Percentiles rank a stretch among this genome's conserved stretches.
Evolutionary conservation across 2,329 filamentous ascomycete species (phyloP).

Genomic region (Catunica adiposa): DNA sequence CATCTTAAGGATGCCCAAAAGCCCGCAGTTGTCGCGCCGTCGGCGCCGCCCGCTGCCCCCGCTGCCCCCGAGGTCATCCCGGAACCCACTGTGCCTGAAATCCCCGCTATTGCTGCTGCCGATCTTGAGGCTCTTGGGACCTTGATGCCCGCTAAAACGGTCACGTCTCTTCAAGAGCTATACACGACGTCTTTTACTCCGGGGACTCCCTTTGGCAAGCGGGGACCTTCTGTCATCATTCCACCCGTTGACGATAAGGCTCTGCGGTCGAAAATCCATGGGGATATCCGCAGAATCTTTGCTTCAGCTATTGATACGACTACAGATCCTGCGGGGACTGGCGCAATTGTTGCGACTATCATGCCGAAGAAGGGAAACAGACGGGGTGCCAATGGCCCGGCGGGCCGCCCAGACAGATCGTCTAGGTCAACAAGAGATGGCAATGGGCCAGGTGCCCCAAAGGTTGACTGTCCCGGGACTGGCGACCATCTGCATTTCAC

Average conservation of each 20-base stretch:
- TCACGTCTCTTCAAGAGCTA: conserved; percentile 26
- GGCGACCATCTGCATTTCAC: conserved; percentile 81
- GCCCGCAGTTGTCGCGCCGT: conserved; percentile 12
- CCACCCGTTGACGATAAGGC: conserved; percentile 28
- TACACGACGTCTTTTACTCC: conserved; percentile 23
- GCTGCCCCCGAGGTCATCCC: conserved; percentile 17
- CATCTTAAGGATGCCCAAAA: conserved; percentile 5
- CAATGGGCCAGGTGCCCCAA: neutral
- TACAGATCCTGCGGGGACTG: conserved; percentile 32
- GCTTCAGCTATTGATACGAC: conserved; percentile 58
- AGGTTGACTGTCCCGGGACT: conserved; percentile 19
- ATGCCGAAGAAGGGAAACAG: conserved; percentile 28
- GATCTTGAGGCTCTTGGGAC: conserved; percentile 24
- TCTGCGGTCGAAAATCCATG: conserved; percentile 33
- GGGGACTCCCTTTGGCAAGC: conserved; percentile 18
- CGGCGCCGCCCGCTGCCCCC: conserved; percentile 17
- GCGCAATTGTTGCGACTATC: conserved; percentile 50
- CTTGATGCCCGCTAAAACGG: conserved; percentile 25
- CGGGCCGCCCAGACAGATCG: conserved; percentile 5
- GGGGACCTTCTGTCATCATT: conserved; percentile 23
- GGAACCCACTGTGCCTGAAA: neutral
- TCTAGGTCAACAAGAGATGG: conserved; percentile 8
- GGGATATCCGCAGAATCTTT: conserved; percentile 63
- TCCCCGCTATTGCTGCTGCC: conserved; percentile 18
- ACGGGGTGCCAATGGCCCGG: conserved; percentile 10